Conservation (phyloP, 2,329 filamentous ascomycete species). For the Blumeria graminis region DNA sequence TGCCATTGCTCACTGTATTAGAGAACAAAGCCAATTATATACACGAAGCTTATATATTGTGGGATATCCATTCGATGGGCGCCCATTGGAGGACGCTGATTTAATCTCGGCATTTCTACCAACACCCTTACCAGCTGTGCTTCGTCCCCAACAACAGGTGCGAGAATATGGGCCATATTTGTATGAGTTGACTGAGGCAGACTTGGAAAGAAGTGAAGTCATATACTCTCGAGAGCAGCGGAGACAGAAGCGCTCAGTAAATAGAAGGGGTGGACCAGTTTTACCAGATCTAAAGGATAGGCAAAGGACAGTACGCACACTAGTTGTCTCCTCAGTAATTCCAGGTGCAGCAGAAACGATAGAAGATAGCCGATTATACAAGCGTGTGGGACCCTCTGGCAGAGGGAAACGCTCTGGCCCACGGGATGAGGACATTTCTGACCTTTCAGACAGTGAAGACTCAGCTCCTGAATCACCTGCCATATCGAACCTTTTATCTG, state of each 20-base stretch:
- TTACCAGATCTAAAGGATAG: constrained; percentile 91
- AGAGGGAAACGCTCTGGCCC: constrained; percentile 27
- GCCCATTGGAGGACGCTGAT: constrained; percentile 79
- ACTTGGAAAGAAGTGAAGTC: constrained; percentile 73
- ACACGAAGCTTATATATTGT: constrained; percentile 81
- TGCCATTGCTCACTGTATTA: constrained; percentile 90
- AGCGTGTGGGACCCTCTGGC: constrained; percentile 40
- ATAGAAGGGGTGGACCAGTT: constrained; percentile 72
- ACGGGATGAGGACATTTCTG: constrained; percentile 41
- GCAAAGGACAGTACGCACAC: constrained; percentile 74
- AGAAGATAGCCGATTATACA: constrained; percentile 73
- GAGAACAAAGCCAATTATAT: constrained; percentile 86
- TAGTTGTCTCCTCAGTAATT: constrained; percentile 78
- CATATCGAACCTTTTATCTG: constrained; percentile 39
- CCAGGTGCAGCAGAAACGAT: constrained; percentile 60
- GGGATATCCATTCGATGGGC: constrained; percentile 83
- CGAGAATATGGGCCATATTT: constrained; percentile 88
- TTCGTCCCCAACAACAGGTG: constrained; percentile 74
- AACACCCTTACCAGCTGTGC: constrained; percentile 58
- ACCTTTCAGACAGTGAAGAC: constrained; percentile 80
- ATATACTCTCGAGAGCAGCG: constrained; percentile 86
- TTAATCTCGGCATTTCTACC: constrained; percentile 65
- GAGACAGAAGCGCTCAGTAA: constrained; percentile 84
- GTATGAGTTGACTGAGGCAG: constrained; percentile 78
- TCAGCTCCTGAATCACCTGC: constrained; percentile 71